phyloP scores from a whole-genome alignment of 768 basidiomycete genomes.

The Sporobolomyces roseus region DNA sequence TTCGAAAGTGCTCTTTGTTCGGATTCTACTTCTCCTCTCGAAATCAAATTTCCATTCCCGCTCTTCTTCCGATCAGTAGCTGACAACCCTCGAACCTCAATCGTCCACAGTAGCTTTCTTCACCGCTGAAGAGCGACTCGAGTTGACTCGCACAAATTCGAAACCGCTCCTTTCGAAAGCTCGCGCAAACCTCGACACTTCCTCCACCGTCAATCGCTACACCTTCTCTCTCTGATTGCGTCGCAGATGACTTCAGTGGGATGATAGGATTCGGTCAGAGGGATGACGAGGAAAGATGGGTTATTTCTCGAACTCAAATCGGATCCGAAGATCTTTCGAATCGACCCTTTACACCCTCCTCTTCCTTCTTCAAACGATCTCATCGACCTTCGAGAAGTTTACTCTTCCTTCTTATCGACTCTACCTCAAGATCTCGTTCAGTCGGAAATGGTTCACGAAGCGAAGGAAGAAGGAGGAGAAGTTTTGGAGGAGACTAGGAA shows the following conservation, averaged over 20 bases:
- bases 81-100: not conserved
- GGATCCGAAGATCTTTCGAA: conserved; percentile 48
- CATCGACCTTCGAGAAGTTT: conserved; percentile 32
- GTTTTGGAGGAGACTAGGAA: conserved; percentile 38
- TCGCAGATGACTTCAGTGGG: conserved; percentile 14
- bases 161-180: conserved; percentile 37
- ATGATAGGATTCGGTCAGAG: conserved; percentile 17
- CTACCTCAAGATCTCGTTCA: conserved; percentile 56
- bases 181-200: conserved; percentile 25
- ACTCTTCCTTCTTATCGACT: conserved; percentile 19
- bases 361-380: not conserved
- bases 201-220: conserved; percentile 47
- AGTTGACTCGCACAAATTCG: conserved; percentile 27
- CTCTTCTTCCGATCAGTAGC: not conserved
- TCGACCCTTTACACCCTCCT: conserved; percentile 48
- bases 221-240: conserved; percentile 43
- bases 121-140: conserved; percentile 32
- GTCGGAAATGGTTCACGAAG: conserved; percentile 56
- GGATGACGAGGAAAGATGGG: conserved; percentile 48
- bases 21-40: too few species aligned
- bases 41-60: too few species aligned
- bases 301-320: conserved; percentile 49
- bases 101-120: conserved; percentile 5
- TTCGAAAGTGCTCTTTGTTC: too few species aligned
- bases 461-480: conserved; percentile 53